Evolutionary conservation across 352 stramenopile genomes (phyloP).

Genomic region (Pythium sp.): DNA sequence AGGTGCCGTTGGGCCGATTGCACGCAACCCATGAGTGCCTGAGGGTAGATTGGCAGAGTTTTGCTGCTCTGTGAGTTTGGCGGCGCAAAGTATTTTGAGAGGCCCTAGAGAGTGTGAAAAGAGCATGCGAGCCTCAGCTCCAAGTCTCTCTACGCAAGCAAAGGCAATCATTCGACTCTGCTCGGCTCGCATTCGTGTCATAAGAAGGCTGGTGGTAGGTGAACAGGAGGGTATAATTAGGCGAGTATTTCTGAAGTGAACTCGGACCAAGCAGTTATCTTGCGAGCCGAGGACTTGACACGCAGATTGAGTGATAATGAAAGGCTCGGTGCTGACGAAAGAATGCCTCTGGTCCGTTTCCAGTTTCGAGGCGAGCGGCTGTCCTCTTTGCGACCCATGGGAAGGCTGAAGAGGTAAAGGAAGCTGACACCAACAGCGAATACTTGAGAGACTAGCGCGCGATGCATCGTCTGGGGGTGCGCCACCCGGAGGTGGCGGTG

Average conservation of each 20-base stretch:
- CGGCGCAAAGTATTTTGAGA: background rate
- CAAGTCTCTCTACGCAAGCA: background rate
- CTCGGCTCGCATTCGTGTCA: background rate
- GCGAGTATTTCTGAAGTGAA: background rate
- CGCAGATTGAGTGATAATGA: background rate
- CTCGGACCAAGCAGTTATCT: background rate
- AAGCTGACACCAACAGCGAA: background rate
- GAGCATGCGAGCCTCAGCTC: background rate
- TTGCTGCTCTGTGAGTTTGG: background rate
- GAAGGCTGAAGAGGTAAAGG: background rate
- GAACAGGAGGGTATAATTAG: background rate
- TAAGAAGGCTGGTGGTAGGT: background rate
- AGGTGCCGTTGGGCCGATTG: background rate
- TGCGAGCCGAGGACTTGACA: background rate
- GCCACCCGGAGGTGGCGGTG: slow-evolving; percentile 72
- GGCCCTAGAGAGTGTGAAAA: background rate
- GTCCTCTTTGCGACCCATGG: background rate
- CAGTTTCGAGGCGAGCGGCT: background rate
- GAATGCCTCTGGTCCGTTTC: background rate
- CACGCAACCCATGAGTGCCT: background rate
- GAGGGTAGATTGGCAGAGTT: too few species aligned
- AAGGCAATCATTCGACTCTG: background rate
- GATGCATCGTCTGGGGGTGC: slow-evolving; percentile 76
- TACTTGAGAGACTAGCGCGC: background rate
- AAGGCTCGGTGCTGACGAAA: background rate